Evolutionary conservation across 148 eudicot genomes (phyloP).

Genomic region (Cornus florida): DNA sequence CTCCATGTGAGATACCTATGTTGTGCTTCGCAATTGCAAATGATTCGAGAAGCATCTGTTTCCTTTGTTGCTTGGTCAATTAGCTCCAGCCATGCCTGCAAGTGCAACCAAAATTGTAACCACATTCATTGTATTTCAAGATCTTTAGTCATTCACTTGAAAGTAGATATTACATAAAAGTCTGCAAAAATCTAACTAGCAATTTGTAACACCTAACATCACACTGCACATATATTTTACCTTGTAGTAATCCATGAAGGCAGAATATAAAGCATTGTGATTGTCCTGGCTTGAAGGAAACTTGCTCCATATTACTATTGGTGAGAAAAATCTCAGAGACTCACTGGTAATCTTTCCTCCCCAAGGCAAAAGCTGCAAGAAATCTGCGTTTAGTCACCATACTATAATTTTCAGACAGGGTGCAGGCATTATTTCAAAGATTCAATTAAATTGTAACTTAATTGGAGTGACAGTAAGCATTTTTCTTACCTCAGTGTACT

Average conservation of each 20-base stretch:
- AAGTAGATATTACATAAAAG: neutral
- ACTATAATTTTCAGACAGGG: constrained; percentile 26
- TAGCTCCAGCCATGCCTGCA: constrained; percentile 86
- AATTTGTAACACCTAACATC: neutral
- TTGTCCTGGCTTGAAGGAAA: constrained; percentile 60
- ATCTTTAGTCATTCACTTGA: neutral
- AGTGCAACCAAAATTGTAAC: constrained; percentile 5
- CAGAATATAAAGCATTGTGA: constrained; percentile 55
- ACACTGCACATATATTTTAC: constrained; percentile 24
- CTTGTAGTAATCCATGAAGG: constrained; percentile 86
- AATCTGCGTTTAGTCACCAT: constrained; percentile 49
- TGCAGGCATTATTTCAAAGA: neutral
- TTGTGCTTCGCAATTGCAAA: constrained; percentile 65
- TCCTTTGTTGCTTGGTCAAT: constrained; percentile 63
- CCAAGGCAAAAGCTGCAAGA: constrained; percentile 96
- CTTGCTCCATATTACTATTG: constrained; percentile 89
- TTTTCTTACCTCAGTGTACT: constrained; percentile 70
- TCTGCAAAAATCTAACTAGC: neutral
- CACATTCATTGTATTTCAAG: neutral
- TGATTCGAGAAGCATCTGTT: constrained; percentile 39
- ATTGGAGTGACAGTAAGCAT: neutral
- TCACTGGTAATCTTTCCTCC: constrained; percentile 94
- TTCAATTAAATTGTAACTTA: neutral
- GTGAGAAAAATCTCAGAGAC: constrained; percentile 91
- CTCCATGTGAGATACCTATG: constrained; percentile 94